Conservation (phyloP, 768 basidiomycete species). For the Serendipita sp. region DNA sequence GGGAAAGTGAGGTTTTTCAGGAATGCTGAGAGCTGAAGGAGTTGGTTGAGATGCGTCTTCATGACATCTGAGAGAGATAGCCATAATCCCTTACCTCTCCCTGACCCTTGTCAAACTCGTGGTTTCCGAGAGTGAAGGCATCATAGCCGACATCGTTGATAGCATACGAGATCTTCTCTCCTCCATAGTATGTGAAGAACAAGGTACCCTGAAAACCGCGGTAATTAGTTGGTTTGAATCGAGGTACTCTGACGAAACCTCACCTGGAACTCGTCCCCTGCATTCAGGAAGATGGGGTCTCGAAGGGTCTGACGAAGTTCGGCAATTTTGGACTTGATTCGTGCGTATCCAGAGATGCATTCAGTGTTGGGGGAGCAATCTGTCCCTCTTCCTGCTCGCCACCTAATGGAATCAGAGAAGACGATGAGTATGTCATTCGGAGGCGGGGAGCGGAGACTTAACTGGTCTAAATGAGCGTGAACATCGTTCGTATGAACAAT, state of each 20-base stretch:
- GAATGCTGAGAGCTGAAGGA: slow-evolving; percentile 7
- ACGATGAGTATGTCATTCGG: slow-evolving; percentile 17
- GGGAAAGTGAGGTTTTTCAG: slow-evolving; percentile 29
- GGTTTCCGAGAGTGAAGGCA: slow-evolving; percentile 30
- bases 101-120: slow-evolving; percentile 2
- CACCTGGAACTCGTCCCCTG: slow-evolving; percentile 32
- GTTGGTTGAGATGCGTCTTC: no score
- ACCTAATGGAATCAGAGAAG: not conserved
- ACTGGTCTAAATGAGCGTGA: slow-evolving; percentile 28
- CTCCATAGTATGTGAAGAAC: slow-evolving; percentile 31
- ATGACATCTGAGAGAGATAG: not conserved
- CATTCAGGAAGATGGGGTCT: slow-evolving; percentile 29
- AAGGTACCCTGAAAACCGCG: slow-evolving; percentile 23
- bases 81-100: slow-evolving; percentile 5
- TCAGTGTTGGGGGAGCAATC: slow-evolving; percentile 23
- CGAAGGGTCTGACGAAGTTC: slow-evolving; percentile 19
- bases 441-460: not conserved
- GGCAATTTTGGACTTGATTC: slow-evolving; percentile 27
- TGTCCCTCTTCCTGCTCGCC: slow-evolving; percentile 16
- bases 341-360: slow-evolving; percentile 30
- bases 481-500: slow-evolving; percentile 32
- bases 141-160: slow-evolving; percentile 31
- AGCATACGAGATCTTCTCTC: slow-evolving; percentile 26
- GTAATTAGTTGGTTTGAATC: no score
- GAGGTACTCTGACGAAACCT: not conserved